phyloP scores from a whole-genome alignment of 2,329 filamentous ascomycete species.

The Ilyonectria mors-panacis region DNA sequence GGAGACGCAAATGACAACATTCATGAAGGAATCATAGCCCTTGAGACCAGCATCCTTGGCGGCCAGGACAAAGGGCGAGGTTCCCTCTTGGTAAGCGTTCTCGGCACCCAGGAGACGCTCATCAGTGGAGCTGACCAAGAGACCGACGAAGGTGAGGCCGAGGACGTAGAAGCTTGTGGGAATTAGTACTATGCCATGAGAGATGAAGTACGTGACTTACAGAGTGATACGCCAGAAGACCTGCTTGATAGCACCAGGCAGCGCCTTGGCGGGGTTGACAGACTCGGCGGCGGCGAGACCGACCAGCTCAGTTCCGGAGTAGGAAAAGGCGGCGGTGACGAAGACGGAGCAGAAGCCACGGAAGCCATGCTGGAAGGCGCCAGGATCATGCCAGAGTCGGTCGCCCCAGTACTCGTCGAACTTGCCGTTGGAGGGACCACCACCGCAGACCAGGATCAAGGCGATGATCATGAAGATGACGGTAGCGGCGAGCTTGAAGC shows the following conservation, averaged over 20 bases:
- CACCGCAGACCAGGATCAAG: conserved; percentile 70
- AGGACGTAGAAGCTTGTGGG: conserved; percentile 60
- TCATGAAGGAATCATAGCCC: conserved; percentile 67
- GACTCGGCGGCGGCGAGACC: conserved; percentile 80
- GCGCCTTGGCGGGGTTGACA: conserved; percentile 75
- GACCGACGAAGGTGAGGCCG: conserved; percentile 64
- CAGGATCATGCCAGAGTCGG: conserved; percentile 54
- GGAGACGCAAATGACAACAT: conserved; percentile 67
- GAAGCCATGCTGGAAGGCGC: conserved; percentile 77
- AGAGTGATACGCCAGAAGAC: conserved; percentile 70
- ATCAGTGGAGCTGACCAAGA: conserved; percentile 62
- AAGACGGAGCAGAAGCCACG: conserved; percentile 79
- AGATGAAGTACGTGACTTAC: conserved; percentile 23
- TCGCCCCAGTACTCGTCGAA: conserved; percentile 61
- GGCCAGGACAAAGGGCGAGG: conserved; percentile 67
- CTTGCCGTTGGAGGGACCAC: conserved; percentile 63
- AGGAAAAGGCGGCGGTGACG: conserved; percentile 79
- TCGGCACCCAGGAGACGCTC: conserved; percentile 56
- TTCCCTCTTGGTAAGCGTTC: conserved; percentile 50
- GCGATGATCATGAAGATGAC: conserved; percentile 75
- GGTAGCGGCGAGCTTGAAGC: conserved; percentile 70
- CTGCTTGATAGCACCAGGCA: conserved; percentile 87
- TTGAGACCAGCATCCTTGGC: conserved; percentile 63
- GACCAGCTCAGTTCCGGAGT: conserved; percentile 77
- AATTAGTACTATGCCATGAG: conserved; percentile 16